Base-by-base conservation (phyloP, 2,329 filamentous ascomycete genomes). In the Remersonia thermophila region DNA sequence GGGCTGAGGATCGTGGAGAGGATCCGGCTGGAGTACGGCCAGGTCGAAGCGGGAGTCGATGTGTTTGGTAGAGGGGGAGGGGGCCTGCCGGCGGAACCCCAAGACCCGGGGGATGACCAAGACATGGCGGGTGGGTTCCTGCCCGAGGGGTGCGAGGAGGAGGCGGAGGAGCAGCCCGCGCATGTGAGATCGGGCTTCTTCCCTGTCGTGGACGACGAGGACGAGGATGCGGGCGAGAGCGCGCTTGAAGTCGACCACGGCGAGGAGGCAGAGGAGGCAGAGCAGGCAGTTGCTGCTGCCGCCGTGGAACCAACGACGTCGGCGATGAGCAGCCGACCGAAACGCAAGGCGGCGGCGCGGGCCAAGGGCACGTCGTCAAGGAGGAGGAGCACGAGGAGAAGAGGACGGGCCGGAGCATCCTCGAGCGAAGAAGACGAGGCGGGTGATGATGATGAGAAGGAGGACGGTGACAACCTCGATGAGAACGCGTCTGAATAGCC, bases 1-100 rank as follows among this genome's bases (percentile, higher is more conserved):
- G 87, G 87, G 0, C 54, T 95, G 58, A 71, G 85, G 3, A 91
- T 96, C 39, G 69, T 84, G 14, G 71, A 91, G 54, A 70, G 85
- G 33, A 79, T 93, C 28, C 68, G 68, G 28, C 69, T 77, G 37
- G 83, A 93, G 42, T 93, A 93, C 54, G 83, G 81, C 1, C 69
- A 77, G 27, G 61, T 71, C 3, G 62, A 65, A 30, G 66, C 69
- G 8, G 59, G 59, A 17, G 59, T 66, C 3, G 69, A 74, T 12
- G 65, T 71, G 1, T 64, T 74, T 42, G 73, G 71, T 43, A 43
- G 6, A 28, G 16, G 4, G 8, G 45, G 45, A 7, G 57, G 44
- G 44, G 50, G 48, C 36, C 45, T 44, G 31, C 51, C 39, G 9
- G 41, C 40, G 26, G 42, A 17, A 9, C 38, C 31, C 35, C 27